A percentile compares a stretch with the other conserved stretches of the same genome.
Evolutionary conservation across 2,329 filamentous ascomycete species (phyloP).

Genomic region (Raffaelea albimanens): DNA sequence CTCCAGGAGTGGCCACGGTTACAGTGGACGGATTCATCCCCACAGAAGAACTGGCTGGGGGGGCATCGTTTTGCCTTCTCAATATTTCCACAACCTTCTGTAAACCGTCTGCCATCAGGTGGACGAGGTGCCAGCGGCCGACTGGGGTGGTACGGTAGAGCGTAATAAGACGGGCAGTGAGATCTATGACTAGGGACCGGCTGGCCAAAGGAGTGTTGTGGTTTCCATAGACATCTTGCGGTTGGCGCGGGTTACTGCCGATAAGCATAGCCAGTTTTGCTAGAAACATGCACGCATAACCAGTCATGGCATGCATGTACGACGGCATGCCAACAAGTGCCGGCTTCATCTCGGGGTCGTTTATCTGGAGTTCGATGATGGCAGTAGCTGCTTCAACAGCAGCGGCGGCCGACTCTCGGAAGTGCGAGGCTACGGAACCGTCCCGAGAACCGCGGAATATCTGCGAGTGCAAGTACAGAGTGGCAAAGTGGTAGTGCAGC

Average conservation of each 20-base stretch:
- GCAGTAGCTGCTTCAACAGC: conserved; percentile 21
- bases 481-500: conserved; percentile 23
- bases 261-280: conserved; percentile 37
- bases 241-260: no score
- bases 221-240: no score
- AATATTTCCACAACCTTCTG: conserved; percentile 19
- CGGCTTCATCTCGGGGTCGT: conserved; percentile 23
- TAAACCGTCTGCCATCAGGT: conserved; percentile 35
- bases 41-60: background rate
- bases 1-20: no score
- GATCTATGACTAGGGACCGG: conserved; percentile 23
- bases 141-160: conserved; percentile 30
- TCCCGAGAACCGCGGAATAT: conserved; percentile 18
- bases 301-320: conserved; percentile 43
- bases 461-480: conserved; percentile 20
- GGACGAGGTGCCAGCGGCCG: conserved; percentile 34
- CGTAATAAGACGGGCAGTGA: conserved; percentile 26
- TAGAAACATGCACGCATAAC: conserved; percentile 42
- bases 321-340: conserved; percentile 33
- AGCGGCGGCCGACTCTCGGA: conserved; percentile 8
- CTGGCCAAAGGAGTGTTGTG: no score
- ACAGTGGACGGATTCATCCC: no score
- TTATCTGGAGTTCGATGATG: conserved; percentile 27
- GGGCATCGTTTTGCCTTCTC: background rate
- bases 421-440: conserved; percentile 4